phyloP scores from a whole-genome alignment of 768 basidiomycete genomes.

The Xanthoconium stramineum region DNA sequence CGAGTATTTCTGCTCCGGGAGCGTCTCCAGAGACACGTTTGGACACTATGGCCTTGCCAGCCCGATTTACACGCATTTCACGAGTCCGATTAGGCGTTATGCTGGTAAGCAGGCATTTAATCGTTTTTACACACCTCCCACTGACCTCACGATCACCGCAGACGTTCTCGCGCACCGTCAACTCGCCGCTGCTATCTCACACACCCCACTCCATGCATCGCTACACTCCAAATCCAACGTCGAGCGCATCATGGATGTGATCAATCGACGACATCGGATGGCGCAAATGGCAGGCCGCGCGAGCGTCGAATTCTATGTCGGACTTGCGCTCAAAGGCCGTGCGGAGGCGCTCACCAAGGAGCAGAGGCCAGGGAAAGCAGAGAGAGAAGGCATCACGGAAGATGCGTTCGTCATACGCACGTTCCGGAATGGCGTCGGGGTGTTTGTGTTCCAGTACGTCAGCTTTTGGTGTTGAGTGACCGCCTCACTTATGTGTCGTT shows the following conservation, averaged over 20 bases:
- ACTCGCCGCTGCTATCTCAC: slow-evolving; percentile 84
- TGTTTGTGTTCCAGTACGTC: slow-evolving; percentile 89
- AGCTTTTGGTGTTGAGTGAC: neutral
- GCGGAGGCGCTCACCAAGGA: slow-evolving; percentile 39
- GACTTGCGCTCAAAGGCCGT: slow-evolving; percentile 79
- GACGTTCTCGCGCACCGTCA: slow-evolving; percentile 95
- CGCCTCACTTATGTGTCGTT: neutral
- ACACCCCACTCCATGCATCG: slow-evolving; percentile 77
- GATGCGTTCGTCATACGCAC: slow-evolving; percentile 92
- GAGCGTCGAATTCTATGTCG: slow-evolving; percentile 97
- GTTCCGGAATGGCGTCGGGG: slow-evolving; percentile 94
- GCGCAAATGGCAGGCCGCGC: slow-evolving; percentile 98
- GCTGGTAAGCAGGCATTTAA: slow-evolving; percentile 54
- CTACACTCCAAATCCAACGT: slow-evolving; percentile 88
- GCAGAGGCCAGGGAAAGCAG: neutral
- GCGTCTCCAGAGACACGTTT: slow-evolving; percentile 88
- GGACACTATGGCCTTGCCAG: slow-evolving; percentile 98
- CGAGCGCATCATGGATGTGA: slow-evolving; percentile 78
- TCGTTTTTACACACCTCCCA: too few species aligned
- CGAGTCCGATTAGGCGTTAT: slow-evolving; percentile 94
- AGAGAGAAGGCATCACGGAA: slow-evolving; percentile 50
- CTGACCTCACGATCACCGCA: slow-evolving; percentile 21
- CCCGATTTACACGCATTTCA: slow-evolving; percentile 97
- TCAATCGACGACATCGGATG: slow-evolving; percentile 91
- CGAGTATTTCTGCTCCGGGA: slow-evolving; percentile 97